phyloP scores from a whole-genome alignment of 768 basidiomycete genomes.

The Hemileccinum rubropunctum region DNA sequence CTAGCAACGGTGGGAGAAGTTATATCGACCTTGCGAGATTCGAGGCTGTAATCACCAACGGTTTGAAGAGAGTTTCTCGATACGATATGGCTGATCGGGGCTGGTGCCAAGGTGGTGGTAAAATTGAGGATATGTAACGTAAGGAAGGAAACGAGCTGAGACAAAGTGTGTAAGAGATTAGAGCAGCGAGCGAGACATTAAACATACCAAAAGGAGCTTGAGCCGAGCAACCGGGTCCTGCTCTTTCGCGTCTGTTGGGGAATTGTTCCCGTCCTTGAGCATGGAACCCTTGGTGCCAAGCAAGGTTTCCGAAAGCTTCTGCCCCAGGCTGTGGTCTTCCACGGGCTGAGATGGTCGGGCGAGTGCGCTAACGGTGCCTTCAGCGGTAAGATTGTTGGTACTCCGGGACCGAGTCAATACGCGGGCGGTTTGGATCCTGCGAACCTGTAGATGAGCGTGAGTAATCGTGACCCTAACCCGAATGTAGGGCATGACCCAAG shows the following conservation, averaged over 20 bases:
- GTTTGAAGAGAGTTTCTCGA: conserved; percentile 15
- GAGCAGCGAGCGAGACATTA: not conserved
- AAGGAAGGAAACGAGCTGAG: conserved; percentile 84
- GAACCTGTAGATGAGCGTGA: conserved; percentile 46
- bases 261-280: conserved; percentile 41
- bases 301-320: conserved; percentile 29
- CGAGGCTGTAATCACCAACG: conserved; percentile 16
- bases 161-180: not conserved
- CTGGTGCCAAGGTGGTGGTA: conserved; percentile 81
- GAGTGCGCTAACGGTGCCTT: conserved; percentile 31
- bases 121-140: conserved; percentile 90
- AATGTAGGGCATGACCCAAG: not conserved
- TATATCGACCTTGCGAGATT: conserved; percentile 64
- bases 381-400: conserved; percentile 24
- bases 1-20: conserved; percentile 56
- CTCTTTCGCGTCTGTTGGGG: conserved; percentile 43
- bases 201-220: conserved; percentile 78
- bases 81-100: conserved; percentile 47
- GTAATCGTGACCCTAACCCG: conserved; percentile 11
- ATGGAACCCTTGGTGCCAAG: conserved; percentile 53
- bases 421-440: conserved; percentile 64
- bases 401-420: conserved; percentile 42
- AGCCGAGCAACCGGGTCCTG: conserved; percentile 85
- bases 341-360: conserved; percentile 20
- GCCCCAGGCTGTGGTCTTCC: conserved; percentile 17